A percentile compares a stretch with the other conserved stretches of the same genome.
phyloP scores from a whole-genome alignment of 2,329 filamentous ascomycete genomes.

The Cryphonectria japonica region DNA sequence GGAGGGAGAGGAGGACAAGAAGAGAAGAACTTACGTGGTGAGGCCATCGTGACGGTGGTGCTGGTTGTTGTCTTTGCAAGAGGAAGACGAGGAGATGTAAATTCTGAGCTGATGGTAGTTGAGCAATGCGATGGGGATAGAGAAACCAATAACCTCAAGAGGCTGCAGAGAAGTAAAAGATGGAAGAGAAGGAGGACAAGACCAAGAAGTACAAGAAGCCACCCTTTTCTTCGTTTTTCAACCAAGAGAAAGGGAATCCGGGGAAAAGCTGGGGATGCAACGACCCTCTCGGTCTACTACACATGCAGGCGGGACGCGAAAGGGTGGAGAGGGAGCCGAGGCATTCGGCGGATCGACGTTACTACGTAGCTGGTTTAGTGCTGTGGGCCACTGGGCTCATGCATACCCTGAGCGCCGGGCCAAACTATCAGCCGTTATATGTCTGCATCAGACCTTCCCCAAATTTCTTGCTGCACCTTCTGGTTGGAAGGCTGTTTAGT shows the following conservation, averaged over 20 bases:
- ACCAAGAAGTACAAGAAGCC: conserved; percentile 12
- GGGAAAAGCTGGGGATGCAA: conserved; percentile 18
- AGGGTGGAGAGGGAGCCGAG: conserved; percentile 26
- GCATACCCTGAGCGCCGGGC: neutral
- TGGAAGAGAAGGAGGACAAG: conserved; percentile 14
- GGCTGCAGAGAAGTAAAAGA: conserved; percentile 15
- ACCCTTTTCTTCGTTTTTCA: neutral
- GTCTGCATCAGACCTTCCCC: neutral
- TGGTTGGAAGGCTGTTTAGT: neutral
- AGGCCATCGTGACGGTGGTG: conserved; percentile 63
- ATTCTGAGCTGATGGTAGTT: neutral
- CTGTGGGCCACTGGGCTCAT: neutral
- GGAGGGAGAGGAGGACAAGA: conserved; percentile 11
- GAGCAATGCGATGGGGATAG: too few species aligned
- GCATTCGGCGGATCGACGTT: neutral
- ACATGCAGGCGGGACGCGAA: conserved; percentile 14
- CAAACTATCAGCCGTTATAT: neutral
- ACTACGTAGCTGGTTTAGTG: neutral
- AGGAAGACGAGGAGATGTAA: conserved; percentile 12
- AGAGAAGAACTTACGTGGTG: conserved; percentile 67
- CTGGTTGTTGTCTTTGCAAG: conserved; percentile 19
- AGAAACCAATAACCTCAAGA: neutral
- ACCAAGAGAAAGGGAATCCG: conserved; percentile 8
- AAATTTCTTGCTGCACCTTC: neutral
- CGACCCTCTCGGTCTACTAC: conserved; percentile 7